Conservation (phyloP, 352 stramenopile genomes). For the Globisporangium rhizosaccharum region DNA sequence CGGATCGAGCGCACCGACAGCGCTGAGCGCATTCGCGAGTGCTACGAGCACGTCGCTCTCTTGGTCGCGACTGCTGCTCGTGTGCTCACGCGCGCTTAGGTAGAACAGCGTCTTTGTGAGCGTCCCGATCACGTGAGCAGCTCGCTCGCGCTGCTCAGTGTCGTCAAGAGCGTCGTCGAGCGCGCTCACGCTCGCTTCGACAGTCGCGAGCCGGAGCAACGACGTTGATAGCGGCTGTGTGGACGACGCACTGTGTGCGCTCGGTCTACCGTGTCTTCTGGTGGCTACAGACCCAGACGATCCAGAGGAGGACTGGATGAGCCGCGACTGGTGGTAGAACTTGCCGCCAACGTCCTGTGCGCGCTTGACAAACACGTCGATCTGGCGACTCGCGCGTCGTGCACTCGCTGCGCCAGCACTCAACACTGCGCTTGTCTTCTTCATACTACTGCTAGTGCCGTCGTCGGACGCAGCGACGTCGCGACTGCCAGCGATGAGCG, state of each 20-base stretch:
- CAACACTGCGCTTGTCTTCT: background rate
- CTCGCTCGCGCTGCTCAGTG: background rate
- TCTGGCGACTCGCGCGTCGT: constrained; percentile 27
- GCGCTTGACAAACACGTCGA: constrained; percentile 57
- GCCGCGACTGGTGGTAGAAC: constrained; percentile 40
- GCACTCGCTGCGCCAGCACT: background rate
- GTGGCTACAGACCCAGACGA: no score
- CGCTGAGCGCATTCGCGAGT: constrained; percentile 59
- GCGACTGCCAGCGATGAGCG: constrained; percentile 33
- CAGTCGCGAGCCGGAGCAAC: constrained; percentile 7
- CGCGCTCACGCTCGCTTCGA: constrained; percentile 15
- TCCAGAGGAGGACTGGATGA: constrained; percentile 3
- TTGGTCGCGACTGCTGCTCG: background rate
- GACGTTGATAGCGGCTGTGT: constrained; percentile 1
- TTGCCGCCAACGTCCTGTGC: constrained; percentile 35
- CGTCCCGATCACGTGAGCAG: constrained; percentile 21
- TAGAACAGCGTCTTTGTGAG: constrained; percentile 53
- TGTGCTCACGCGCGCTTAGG: constrained; percentile 23
- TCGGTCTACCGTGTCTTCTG: no score
- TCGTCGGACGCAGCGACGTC: constrained; percentile 14
- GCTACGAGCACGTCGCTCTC: constrained; percentile 15
- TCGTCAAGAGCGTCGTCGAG: constrained; percentile 9
- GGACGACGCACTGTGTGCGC: no score
- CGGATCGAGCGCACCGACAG: constrained; percentile 54
- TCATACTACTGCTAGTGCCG: background rate